Evolutionary conservation across 306 rosid species (phyloP).

Genomic region (Vigna unguiculata): DNA sequence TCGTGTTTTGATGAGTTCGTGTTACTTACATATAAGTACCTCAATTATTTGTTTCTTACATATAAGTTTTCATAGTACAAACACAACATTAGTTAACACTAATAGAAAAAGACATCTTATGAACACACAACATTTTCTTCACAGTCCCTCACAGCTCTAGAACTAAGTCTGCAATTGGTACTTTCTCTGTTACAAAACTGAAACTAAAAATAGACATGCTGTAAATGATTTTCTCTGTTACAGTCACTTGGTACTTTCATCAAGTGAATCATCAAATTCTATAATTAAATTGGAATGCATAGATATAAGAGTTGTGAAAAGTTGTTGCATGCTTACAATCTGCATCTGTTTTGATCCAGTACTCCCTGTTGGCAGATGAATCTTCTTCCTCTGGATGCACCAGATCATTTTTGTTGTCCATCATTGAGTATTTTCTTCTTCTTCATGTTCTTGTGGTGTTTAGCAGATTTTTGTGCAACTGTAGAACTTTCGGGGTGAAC

Average conservation of each 20-base stretch:
- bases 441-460: slow-evolving; percentile 56
- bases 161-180: slow-evolving; percentile 78
- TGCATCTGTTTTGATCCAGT: slow-evolving; percentile 97
- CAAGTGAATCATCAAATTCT: neutral
- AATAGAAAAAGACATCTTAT: slow-evolving; percentile 29
- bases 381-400: slow-evolving; percentile 72
- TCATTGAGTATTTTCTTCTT: slow-evolving; percentile 64
- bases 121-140: slow-evolving; percentile 45
- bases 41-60: slow-evolving; percentile 51
- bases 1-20: neutral
- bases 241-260: neutral
- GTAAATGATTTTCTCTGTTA: too few species aligned
- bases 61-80: slow-evolving; percentile 38
- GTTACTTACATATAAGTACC: slow-evolving; percentile 38
- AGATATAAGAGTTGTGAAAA: neutral
- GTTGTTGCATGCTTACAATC: slow-evolving; percentile 74
- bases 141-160: slow-evolving; percentile 74
- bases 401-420: slow-evolving; percentile 55
- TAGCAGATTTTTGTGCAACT: slow-evolving; percentile 53
- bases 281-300: neutral
- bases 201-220: neutral
- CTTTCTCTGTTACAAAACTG: neutral
- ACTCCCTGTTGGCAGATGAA: slow-evolving; percentile 69
- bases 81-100: slow-evolving; percentile 43
- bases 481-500: slow-evolving; percentile 80